Conservation (phyloP, 257 asterid genomes). For the Perilla frutescens region DNA sequence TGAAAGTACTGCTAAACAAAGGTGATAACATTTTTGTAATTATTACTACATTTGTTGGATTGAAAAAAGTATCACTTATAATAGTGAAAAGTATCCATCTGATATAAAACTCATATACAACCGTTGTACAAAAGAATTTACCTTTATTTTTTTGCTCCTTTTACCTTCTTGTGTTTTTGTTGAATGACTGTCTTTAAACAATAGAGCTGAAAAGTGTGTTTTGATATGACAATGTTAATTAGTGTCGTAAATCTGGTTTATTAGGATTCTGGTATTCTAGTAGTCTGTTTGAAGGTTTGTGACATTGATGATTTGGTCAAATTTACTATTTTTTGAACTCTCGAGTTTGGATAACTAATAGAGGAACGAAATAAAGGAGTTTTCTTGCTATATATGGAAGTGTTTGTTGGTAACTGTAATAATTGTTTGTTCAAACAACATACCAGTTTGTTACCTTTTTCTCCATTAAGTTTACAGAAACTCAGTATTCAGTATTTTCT, state of each 20-base stretch:
- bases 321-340: neutral
- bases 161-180: neutral
- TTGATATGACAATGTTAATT: neutral
- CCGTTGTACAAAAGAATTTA: no score
- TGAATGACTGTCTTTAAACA: neutral
- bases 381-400: neutral
- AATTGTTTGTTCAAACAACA: neutral
- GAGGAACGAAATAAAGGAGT: neutral
- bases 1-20: no score
- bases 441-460: neutral
- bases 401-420: neutral
- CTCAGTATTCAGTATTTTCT: neutral
- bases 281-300: neutral
- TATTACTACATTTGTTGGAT: no score
- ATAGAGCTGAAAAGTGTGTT: neutral
- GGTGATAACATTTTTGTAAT: no score
- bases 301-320: constrained; percentile 4
- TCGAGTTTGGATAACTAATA: neutral
- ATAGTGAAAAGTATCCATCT: no score
- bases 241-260: neutral
- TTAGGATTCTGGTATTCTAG: neutral
- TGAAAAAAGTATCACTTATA: no score
- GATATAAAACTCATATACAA: no score
- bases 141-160: no score
- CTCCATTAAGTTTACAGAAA: no score